These are phyloP conservation scores for Colletotrichum navitas DNA, from an alignment of 2,329 filamentous ascomycete species.

Conservation along the genomic window DNA sequence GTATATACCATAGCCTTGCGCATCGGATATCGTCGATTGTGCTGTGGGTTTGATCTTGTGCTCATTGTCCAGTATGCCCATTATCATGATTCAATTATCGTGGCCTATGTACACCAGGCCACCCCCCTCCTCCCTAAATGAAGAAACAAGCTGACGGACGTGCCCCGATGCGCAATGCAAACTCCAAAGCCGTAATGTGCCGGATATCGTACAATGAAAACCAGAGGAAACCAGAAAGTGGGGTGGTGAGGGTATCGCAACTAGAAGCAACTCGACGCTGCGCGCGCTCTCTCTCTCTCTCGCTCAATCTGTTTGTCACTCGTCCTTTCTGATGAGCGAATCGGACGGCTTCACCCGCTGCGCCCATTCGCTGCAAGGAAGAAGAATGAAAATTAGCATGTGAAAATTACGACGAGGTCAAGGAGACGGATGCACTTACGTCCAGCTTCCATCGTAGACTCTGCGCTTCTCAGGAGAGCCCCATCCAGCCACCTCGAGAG, in stretches of 20 bases:
- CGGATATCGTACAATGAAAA: conserved; percentile 42
- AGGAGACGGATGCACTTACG: conserved; percentile 69
- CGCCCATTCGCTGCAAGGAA: conserved; percentile 70
- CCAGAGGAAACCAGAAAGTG: conserved; percentile 42
- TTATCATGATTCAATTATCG: conserved; percentile 38
- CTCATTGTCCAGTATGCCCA: conserved; percentile 15
- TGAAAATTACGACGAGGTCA: not conserved
- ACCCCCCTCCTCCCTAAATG: conserved; percentile 17
- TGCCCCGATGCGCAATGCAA: conserved; percentile 38
- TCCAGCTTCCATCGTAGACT: conserved; percentile 98
- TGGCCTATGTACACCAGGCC: conserved; percentile 42
- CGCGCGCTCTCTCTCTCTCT: conserved; percentile 15
- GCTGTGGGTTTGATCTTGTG: no score
- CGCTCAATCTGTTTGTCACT: conserved; percentile 44
- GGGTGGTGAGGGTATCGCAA: conserved; percentile 45
- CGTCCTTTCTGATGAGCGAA: conserved; percentile 70
- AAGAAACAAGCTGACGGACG: conserved; percentile 34
- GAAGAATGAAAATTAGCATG: conserved; percentile 34
- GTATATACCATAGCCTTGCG: no score
- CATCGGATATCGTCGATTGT: not conserved
- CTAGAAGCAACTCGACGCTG: conserved; percentile 38
- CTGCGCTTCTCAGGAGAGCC: conserved; percentile 75
- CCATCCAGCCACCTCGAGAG: conserved; percentile 82
- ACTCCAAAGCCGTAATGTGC: conserved; percentile 39
- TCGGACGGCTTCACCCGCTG: conserved; percentile 73